Conservation (phyloP, 495 filamentous ascomycete species). For the Xylaria flabelliformis region DNA sequence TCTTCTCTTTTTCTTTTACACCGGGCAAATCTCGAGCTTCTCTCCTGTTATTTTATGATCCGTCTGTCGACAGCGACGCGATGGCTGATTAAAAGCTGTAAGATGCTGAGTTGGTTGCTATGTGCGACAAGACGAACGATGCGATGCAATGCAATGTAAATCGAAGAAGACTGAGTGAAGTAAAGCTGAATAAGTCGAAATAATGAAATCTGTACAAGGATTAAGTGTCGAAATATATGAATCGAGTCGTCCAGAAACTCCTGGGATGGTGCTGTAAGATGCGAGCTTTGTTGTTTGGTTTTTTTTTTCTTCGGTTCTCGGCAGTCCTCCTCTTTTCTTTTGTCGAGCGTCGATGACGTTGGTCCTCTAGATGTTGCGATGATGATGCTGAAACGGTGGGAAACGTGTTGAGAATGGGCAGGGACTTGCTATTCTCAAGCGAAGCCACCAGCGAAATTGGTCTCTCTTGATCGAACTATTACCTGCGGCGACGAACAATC, state of each 20-base stretch:
- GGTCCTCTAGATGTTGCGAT: slow-evolving; percentile 20
- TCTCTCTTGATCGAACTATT: slow-evolving; percentile 17
- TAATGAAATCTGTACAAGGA: slow-evolving; percentile 31
- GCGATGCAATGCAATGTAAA: slow-evolving; percentile 30
- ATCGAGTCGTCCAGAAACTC: slow-evolving; percentile 33
- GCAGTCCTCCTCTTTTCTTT: slow-evolving; percentile 19
- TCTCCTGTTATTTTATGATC: not conserved
- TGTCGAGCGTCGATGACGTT: slow-evolving; percentile 1
- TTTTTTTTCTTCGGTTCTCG: slow-evolving; percentile 16
- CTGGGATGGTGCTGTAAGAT: slow-evolving; percentile 10
- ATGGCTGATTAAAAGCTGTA: slow-evolving; percentile 25
- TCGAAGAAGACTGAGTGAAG: slow-evolving; percentile 18
- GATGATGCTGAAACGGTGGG: slow-evolving; percentile 19
- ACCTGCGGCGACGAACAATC: slow-evolving; percentile 43
- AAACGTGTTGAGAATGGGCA: slow-evolving; percentile 9
- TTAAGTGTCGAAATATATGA: slow-evolving; percentile 28
- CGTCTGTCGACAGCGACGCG: slow-evolving; percentile 15
- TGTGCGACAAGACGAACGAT: slow-evolving; percentile 15
- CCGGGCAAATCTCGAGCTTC: slow-evolving; percentile 4
- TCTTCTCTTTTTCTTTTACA: not conserved
- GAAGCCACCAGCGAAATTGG: slow-evolving; percentile 22
- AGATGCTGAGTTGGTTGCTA: slow-evolving; percentile 22
- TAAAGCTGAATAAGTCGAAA: slow-evolving; percentile 19
- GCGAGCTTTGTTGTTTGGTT: slow-evolving; percentile 13
- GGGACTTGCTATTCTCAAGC: slow-evolving; percentile 16